Conservation (phyloP, 2,329 filamentous ascomycete species). For the Clonostachys rhizophaga region DNA sequence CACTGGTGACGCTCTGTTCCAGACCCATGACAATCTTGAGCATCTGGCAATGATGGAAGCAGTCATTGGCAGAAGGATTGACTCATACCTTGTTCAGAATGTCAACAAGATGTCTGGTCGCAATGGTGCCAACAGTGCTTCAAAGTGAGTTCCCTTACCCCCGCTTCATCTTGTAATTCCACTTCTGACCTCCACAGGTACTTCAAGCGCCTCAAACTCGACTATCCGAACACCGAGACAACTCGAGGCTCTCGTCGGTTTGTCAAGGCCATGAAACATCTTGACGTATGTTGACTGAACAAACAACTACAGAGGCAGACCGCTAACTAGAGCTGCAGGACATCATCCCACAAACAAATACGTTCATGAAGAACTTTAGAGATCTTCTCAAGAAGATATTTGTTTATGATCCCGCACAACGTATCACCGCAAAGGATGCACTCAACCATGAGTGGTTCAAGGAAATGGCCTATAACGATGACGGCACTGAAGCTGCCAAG, state of each 20-base stretch:
- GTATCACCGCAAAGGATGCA: constrained; percentile 63
- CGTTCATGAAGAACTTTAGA: constrained; percentile 58
- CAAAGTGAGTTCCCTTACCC: constrained; percentile 46
- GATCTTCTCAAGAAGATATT: constrained; percentile 64
- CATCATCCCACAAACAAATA: constrained; percentile 56
- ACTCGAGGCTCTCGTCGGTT: constrained; percentile 61
- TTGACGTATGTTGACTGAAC: constrained; percentile 43
- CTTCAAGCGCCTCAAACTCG: constrained; percentile 61
- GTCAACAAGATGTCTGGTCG: constrained; percentile 48
- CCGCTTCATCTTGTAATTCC: neutral
- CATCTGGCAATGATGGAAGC: constrained; percentile 75
- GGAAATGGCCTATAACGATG: constrained; percentile 57
- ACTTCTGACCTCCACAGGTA: constrained; percentile 39
- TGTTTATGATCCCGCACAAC: constrained; percentile 60
- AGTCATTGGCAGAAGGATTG: constrained; percentile 56
- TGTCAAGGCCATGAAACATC: constrained; percentile 67
- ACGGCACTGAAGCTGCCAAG: constrained; percentile 64
- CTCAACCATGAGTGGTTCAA: constrained; percentile 66
- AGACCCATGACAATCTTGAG: constrained; percentile 69
- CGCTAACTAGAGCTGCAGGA: constrained; percentile 35
- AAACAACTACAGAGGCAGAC: neutral
- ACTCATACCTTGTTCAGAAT: constrained; percentile 47
- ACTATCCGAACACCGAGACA: constrained; percentile 61
- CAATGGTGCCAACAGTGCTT: constrained; percentile 50
- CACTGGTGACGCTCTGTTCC: constrained; percentile 66